A percentile compares a stretch with the other conserved stretches of the same genome.
phyloP scores from a whole-genome alignment of 1,284 basidiomycete genomes.

The Exobasidium rhododendri region DNA sequence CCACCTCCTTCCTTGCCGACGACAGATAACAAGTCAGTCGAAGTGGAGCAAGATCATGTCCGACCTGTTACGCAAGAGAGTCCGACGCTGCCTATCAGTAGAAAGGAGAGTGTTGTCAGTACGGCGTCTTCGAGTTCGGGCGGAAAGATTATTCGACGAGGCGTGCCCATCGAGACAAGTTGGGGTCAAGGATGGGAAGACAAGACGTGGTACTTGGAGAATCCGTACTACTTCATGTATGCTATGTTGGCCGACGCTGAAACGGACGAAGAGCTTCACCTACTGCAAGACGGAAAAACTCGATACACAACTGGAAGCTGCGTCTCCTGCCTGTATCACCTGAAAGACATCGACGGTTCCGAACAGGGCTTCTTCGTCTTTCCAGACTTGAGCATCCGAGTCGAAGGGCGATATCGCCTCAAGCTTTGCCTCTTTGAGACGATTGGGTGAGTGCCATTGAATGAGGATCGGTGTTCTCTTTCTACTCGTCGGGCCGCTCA shows the following conservation, averaged over 20 bases:
- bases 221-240: conserved; percentile 51
- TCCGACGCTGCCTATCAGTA: background rate
- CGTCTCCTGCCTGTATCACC: conserved; percentile 87
- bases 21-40: background rate
- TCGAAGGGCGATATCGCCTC: conserved; percentile 80
- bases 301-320: conserved; percentile 82
- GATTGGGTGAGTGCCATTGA: no score
- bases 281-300: conserved; percentile 88
- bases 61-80: background rate
- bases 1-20: background rate
- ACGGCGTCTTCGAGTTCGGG: background rate
- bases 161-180: conserved; percentile 36
- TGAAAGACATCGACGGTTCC: conserved; percentile 81
- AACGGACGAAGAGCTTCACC: conserved; percentile 79
- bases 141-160: conserved; percentile 22
- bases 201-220: conserved; percentile 52
- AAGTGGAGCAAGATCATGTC: background rate
- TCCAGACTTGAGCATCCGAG: conserved; percentile 60
- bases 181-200: conserved; percentile 49
- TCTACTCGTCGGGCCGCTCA: background rate
- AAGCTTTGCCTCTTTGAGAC: conserved; percentile 83
- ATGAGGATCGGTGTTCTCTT: conserved; percentile 53
- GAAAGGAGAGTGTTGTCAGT: background rate
- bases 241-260: conserved; percentile 49
- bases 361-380: conserved; percentile 64